A percentile compares a stretch with the other conserved stretches of the same genome.
Evolutionary conservation across 768 basidiomycete species (phyloP).

Genomic region (Suillus discolor): DNA sequence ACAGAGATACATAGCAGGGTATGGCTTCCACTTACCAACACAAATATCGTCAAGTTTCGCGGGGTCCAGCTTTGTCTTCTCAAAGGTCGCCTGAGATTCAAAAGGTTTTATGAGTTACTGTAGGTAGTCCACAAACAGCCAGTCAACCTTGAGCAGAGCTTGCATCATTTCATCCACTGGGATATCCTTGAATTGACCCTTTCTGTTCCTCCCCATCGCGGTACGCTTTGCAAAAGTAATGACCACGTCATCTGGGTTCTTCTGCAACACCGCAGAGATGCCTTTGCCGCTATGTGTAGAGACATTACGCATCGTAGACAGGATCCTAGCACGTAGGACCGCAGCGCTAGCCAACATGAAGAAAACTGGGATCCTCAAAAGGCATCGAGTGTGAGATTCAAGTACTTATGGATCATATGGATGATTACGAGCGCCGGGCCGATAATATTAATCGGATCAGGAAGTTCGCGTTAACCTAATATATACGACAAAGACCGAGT

Average conservation of each 20-base stretch:
- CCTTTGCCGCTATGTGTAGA: conserved; percentile 43
- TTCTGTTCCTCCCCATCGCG: conserved; percentile 85
- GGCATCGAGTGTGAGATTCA: neutral
- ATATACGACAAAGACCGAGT: too few species aligned
- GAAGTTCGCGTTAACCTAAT: neutral
- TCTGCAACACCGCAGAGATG: conserved; percentile 58
- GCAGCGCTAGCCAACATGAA: conserved; percentile 21
- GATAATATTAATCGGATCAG: neutral
- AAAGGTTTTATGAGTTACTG: conserved; percentile 1
- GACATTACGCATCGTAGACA: conserved; percentile 25
- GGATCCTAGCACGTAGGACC: conserved; percentile 16
- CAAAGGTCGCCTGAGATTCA: conserved; percentile 58
- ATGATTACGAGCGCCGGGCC: neutral
- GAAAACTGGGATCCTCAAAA: neutral
- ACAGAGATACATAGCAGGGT: conserved; percentile 4
- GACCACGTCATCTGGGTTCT: conserved; percentile 83
- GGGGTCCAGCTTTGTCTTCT: conserved; percentile 68
- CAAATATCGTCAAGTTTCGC: conserved; percentile 80
- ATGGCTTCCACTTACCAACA: conserved; percentile 54
- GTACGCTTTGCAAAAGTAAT: conserved; percentile 89
- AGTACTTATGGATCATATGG: neutral
- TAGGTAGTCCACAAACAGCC: neutral
- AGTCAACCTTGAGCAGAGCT: conserved; percentile 73
- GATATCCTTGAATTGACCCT: conserved; percentile 89
- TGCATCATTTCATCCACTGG: conserved; percentile 86